Evolutionary conservation across 441 rosid genomes (phyloP), one percentile per base, ranked within the genome.

Genomic region (Pelargonium myrrhifolium): DNA sequence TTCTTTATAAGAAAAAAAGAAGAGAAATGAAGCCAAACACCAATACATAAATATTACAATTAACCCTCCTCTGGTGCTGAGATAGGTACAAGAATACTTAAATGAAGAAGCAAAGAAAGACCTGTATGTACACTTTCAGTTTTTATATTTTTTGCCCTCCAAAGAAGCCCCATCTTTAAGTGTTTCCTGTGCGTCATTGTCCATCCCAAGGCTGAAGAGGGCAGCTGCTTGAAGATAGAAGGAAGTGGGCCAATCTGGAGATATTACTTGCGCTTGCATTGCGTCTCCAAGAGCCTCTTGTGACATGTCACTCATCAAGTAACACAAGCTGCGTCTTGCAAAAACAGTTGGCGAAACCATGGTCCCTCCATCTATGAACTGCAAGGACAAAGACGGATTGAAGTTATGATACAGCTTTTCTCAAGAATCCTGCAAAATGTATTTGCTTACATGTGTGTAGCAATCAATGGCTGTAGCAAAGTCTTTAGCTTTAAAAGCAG

Each of bases 221-320:
- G 96, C 92, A 66, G 96, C 99, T 8, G 96, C 96, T 77, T 91
- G 96, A 68, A 91, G 93, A 77, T 93, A 89, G 70, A 87, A 91
- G 35, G 96, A 92, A 2, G 93, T 85, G 9, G 96, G 81, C 99
- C 99, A 93, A 61, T 83, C 93, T 0, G 97, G 96, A 14, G 97
- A 86, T 40, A 88, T 76, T 28, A 86, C 96, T 79, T 87, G 97
- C 21, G 97, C 96, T 76, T 91, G 97, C 99, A 90, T 87, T 0
- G 96, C 96, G 62, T 93, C 99, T 59, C 95, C 97, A 53, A 93
- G 97, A 3, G 99, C 99, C 76, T 89, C 87, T 76, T 93, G 96
- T 4, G 90, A 87, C 89, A 85, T 87, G 74, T 87, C 87, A 63
- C 78, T 88, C 82, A 89, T 83, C 79, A 93, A 72, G 83, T 88